Conservation (phyloP, 2,329 filamentous ascomycete genomes). For the Fusarium sp. region DNA sequence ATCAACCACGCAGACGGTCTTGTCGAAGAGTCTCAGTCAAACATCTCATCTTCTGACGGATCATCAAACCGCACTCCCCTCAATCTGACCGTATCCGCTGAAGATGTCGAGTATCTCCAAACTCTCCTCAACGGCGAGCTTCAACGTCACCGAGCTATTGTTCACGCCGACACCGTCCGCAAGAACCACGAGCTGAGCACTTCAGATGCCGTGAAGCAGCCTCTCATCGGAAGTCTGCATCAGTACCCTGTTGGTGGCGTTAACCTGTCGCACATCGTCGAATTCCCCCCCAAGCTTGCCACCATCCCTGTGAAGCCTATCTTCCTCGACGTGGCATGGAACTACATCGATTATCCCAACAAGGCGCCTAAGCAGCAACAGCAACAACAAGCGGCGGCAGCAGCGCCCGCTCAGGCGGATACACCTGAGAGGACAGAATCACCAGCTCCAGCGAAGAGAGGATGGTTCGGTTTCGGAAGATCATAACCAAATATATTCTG, state of each 20-base stretch:
- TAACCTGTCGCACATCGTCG: constrained; percentile 81
- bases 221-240: constrained; percentile 77
- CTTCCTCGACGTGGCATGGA: constrained; percentile 96
- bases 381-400: constrained; percentile 9
- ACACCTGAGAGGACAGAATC: constrained; percentile 36
- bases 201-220: constrained; percentile 45
- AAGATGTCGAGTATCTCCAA: constrained; percentile 66
- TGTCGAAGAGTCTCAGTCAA: constrained; percentile 60
- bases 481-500: constrained; percentile 43
- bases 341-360: constrained; percentile 92
- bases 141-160: constrained; percentile 83
- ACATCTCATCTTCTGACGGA: constrained; percentile 50
- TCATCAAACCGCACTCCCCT: constrained; percentile 56
- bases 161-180: constrained; percentile 76
- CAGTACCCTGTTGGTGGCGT: constrained; percentile 77
- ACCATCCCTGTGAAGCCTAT: constrained; percentile 91
- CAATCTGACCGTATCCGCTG: constrained; percentile 71
- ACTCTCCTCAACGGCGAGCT: constrained; percentile 74
- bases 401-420: constrained; percentile 39
- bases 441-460: constrained; percentile 62
- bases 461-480: constrained; percentile 80
- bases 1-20: constrained; percentile 76
- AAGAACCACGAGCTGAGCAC: constrained; percentile 56
- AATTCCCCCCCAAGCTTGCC: constrained; percentile 84
- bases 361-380: constrained; percentile 48